These are phyloP conservation scores for Polyporus arcularius DNA, from an alignment of 768 basidiomycete genomes.

Conservation along the genomic window DNA sequence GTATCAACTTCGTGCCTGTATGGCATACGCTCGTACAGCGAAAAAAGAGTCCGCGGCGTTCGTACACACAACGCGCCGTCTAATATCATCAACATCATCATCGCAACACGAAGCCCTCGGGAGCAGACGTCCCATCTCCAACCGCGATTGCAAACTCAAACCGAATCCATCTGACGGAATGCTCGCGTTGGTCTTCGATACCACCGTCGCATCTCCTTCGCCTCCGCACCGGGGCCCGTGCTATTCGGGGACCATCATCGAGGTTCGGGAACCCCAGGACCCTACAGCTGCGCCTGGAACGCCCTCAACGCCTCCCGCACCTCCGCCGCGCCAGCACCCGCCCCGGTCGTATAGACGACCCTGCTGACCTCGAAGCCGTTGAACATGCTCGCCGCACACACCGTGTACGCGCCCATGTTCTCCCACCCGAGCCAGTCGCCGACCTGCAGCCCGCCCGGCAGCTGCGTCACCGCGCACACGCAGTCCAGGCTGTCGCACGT, in stretches of 20 bases:
- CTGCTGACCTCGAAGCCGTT: slow-evolving; percentile 86
- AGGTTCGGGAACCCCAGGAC: slow-evolving; percentile 32
- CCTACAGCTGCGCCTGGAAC: slow-evolving; percentile 42
- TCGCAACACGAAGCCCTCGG: not conserved
- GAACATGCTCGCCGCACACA: slow-evolving; percentile 95
- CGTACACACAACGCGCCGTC: not conserved
- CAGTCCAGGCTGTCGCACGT: slow-evolving; percentile 98
- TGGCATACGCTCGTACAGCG: no score
- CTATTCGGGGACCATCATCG: not conserved
- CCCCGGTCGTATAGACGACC: slow-evolving; percentile 76
- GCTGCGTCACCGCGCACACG: slow-evolving; percentile 63
- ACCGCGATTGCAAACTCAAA: no score
- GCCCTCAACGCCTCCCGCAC: slow-evolving; percentile 51
- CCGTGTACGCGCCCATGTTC: slow-evolving; percentile 99
- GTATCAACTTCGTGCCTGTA: no score
- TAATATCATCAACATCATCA: not conserved
- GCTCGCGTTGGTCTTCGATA: no score
- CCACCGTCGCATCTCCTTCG: no score
- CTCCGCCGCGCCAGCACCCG: slow-evolving; percentile 48
- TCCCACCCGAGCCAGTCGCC: slow-evolving; percentile 99
- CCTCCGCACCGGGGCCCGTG: no score
- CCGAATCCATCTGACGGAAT: no score
- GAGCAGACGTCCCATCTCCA: no score
- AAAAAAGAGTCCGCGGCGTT: no score
- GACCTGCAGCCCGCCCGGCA: slow-evolving; percentile 73